Evolutionary conservation across 495 filamentous ascomycete species (phyloP).

Genomic region (Astrothelium subdiscretum): DNA sequence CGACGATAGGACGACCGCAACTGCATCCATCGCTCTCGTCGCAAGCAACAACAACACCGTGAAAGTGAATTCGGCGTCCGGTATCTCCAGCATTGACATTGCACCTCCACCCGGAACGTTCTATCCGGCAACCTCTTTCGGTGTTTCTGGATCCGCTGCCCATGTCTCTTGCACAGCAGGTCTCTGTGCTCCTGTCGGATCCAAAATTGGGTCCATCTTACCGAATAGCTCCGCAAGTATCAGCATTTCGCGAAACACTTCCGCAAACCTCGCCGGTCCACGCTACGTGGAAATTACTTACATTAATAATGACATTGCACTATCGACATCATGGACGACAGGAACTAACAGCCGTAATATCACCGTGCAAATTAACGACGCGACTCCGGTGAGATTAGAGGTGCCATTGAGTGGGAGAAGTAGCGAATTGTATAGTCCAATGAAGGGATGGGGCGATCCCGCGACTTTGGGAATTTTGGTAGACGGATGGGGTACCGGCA

Average conservation of each 20-base stretch:
- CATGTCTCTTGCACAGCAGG: slow-evolving; percentile 23
- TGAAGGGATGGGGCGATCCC: slow-evolving; percentile 38
- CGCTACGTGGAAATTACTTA: slow-evolving; percentile 38
- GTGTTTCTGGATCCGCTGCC: slow-evolving; percentile 24
- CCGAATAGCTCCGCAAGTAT: slow-evolving; percentile 19
- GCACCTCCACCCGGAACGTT: slow-evolving; percentile 24
- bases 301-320: slow-evolving; percentile 42
- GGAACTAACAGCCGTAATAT: slow-evolving; percentile 38
- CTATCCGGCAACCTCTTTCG: slow-evolving; percentile 31
- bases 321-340: slow-evolving; percentile 31
- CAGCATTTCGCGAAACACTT: slow-evolving; percentile 14
- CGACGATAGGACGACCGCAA: not conserved
- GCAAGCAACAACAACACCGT: slow-evolving; percentile 28
- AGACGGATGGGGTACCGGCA: slow-evolving; percentile 29
- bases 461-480: slow-evolving; percentile 33
- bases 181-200: slow-evolving; percentile 31
- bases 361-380: slow-evolving; percentile 35
- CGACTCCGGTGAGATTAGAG: slow-evolving; percentile 31
- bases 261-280: slow-evolving; percentile 6
- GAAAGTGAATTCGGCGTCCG: slow-evolving; percentile 15
- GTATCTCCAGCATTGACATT: slow-evolving; percentile 20
- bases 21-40: slow-evolving; percentile 15
- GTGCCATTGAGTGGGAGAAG: slow-evolving; percentile 38
- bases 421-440: slow-evolving; percentile 35
- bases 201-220: slow-evolving; percentile 31